These are phyloP conservation scores for Phalaenopsis aphrodite DNA, from an alignment of 106 monocot genomes.

Conservation along the genomic window DNA sequence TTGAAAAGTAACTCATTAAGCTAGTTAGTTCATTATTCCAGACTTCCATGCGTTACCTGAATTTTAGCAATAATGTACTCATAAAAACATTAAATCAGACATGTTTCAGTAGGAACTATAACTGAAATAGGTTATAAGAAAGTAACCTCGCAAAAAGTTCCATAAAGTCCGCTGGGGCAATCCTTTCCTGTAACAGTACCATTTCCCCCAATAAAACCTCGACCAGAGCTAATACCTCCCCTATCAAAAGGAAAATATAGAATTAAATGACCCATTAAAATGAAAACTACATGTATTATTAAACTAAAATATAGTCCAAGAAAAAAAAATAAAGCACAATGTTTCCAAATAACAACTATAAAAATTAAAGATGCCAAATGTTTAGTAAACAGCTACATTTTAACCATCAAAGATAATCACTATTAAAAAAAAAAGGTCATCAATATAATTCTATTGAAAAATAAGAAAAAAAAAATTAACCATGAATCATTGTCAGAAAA, in stretches of 20 bases:
- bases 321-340: not conserved
- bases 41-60: not conserved
- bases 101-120: not conserved
- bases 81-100: not conserved
- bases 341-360: not conserved
- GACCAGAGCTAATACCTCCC: constrained; percentile 43
- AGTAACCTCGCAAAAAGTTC: constrained; percentile 56
- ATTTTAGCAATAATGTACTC: not conserved
- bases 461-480: not conserved
- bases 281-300: not conserved
- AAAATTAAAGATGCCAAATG: not conserved
- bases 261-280: not conserved
- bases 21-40: not conserved
- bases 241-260: constrained; percentile 15
- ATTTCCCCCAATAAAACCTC: constrained; percentile 48
- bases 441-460: not conserved
- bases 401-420: not conserved
- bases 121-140: not conserved
- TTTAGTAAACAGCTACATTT: not conserved
- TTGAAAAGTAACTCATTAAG: too few relatives aligned
- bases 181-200: constrained; percentile 67
- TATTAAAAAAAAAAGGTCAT: not conserved
- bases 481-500: not conserved
- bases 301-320: not conserved
- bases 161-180: constrained; percentile 77